Base-by-base conservation (phyloP, 371 early-diverging fungal species). In the Thermomucor indicae-seudaticae region DNA sequence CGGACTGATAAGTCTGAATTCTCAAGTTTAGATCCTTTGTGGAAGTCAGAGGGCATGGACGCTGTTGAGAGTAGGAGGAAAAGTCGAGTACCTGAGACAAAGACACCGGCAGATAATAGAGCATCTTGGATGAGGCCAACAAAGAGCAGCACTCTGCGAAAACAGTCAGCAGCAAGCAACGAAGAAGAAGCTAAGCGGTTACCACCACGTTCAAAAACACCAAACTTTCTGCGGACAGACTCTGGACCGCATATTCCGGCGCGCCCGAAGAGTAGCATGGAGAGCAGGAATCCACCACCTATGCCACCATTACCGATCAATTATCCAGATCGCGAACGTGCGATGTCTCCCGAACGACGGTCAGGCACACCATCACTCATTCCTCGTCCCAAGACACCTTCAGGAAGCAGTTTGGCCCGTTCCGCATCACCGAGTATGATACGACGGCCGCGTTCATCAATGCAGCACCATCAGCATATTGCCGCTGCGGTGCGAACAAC, bases 381-480 rank as follows among this genome's bases (percentile, higher is more conserved):
- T 40, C 67, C 67, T 1, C 62, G 67, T 17, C 62, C 67, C 8
- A 66, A 62, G 23, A 66, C 67, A 25, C 67, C 67, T 7, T 51
- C 55, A 6, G n/a, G n/a, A n/a, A n/a, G n/a, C n/a, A 44, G 32
- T 38, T 8, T 25, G 6, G 23, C 35, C 25, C 52, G 64, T 16
- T 42, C 57, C 27, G 54, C 56, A 11, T 64, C 67, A 8, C 66
- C 65, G 8, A 53, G 56, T 28, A 46, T 58, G 34, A 55, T 67
- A 25, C 70, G 65, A 35, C 55, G 70, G 25, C 66, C 73, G 4
- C 48, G 65, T 17, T 71, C 72, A n/a, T 64, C 67, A 11, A 62
- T 67, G 62, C 25, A 48, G 20, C 23, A 31, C 16, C 38, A 6
- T 37, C 44, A 16, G 25, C 41, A 23, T 24, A 35, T 23, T 29